Percentiles rank a stretch among this genome's conserved stretches.
These are phyloP conservation scores for Tulasnella sp. DNA, from an alignment of 768 basidiomycete genomes.

Conservation along the genomic window DNA sequence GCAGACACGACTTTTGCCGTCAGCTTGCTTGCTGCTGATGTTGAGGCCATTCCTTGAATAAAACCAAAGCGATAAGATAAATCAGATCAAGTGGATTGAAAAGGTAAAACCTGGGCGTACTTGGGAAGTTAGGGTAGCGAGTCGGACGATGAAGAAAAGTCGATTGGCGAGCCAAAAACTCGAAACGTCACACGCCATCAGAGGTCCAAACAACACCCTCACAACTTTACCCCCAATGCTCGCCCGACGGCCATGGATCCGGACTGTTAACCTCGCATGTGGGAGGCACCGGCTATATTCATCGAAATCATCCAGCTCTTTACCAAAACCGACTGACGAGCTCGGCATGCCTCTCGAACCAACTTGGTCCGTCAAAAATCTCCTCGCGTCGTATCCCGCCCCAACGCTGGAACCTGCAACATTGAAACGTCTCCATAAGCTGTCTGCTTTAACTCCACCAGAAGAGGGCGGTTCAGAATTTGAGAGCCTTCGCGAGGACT, in stretches of 20 bases:
- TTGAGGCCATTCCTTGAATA: not conserved
- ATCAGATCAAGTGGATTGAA: not conserved
- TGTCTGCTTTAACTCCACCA: conserved; percentile 70
- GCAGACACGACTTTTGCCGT: conserved; percentile 37
- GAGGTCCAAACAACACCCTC: conserved; percentile 28
- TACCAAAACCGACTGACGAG: conserved; percentile 43
- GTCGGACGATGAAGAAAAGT: conserved; percentile 33
- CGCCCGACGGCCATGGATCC: conserved; percentile 28
- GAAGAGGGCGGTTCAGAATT: conserved; percentile 53
- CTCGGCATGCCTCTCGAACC: conserved; percentile 62
- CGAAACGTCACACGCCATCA: conserved; percentile 39
- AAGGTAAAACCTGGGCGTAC: not conserved
- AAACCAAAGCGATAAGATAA: conserved; percentile 46
- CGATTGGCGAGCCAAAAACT: conserved; percentile 53
- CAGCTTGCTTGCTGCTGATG: not conserved
- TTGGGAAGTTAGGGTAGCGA: not conserved
- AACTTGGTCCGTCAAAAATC: conserved; percentile 75
- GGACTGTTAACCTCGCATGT: conserved; percentile 7
- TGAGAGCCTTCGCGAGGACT: conserved; percentile 48
- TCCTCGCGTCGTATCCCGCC: conserved; percentile 71
- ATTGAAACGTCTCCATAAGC: conserved; percentile 60
- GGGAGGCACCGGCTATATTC: conserved; percentile 31
- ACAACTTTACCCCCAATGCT: conserved; percentile 30
- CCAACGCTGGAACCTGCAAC: conserved; percentile 57
- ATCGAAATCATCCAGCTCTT: conserved; percentile 25